A percentile compares a stretch with the other conserved stretches of the same genome.
Evolutionary conservation across 768 basidiomycete species (phyloP).

Genomic region (Tulasnella sp.): DNA sequence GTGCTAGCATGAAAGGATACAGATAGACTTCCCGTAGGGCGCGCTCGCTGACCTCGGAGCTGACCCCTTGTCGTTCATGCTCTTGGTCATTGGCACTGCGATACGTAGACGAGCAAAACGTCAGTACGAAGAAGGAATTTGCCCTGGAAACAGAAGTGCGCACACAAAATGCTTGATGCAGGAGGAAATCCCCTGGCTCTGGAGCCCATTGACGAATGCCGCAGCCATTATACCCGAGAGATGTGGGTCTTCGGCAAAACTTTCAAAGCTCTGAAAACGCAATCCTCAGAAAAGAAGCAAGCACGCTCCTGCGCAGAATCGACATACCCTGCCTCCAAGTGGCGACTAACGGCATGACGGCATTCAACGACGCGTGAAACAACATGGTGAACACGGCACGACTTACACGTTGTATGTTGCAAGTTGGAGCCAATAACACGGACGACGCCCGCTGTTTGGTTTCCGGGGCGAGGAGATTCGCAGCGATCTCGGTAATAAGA

Average conservation of each 20-base stretch:
- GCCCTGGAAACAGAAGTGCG: neutral
- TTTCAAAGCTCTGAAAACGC: slow-evolving; percentile 9
- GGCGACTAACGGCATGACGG: slow-evolving; percentile 17
- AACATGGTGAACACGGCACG: neutral
- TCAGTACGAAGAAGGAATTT: neutral
- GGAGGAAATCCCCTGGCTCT: slow-evolving; percentile 59
- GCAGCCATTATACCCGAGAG: slow-evolving; percentile 62
- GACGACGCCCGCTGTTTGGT: slow-evolving; percentile 59
- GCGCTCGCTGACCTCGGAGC: slow-evolving; percentile 50
- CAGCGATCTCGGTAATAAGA: slow-evolving; percentile 49
- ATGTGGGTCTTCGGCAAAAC: slow-evolving; percentile 50
- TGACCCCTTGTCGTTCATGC: slow-evolving; percentile 51
- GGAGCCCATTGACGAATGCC: slow-evolving; percentile 64
- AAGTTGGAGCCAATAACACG: slow-evolving; percentile 64
- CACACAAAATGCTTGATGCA: slow-evolving; percentile 74
- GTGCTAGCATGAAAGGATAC: slow-evolving; percentile 59
- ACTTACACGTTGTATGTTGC: slow-evolving; percentile 57
- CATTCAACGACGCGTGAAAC: neutral
- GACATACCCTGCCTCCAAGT: slow-evolving; percentile 24
- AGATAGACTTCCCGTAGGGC: slow-evolving; percentile 63
- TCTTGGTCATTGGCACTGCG: slow-evolving; percentile 52
- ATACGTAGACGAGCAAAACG: neutral
- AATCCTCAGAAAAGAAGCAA: neutral
- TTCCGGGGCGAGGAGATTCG: slow-evolving; percentile 51
- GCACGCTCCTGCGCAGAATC: neutral